These are phyloP conservation scores for Prunus padus DNA, from an alignment of 306 rosid genomes.

Conservation along the genomic window DNA sequence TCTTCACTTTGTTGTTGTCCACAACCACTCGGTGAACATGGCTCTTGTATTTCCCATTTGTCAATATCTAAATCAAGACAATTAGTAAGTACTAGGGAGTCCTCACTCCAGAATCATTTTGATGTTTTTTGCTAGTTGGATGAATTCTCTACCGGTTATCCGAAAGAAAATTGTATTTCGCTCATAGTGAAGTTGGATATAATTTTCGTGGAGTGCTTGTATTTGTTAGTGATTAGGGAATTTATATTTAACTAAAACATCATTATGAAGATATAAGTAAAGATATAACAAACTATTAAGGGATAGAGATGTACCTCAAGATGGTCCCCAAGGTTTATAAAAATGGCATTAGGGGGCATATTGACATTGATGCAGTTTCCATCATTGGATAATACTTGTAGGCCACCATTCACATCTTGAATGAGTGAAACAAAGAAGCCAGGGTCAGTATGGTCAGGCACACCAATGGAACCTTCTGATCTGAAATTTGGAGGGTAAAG, in stretches of 20 bases:
- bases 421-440: constrained; percentile 47
- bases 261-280: no score
- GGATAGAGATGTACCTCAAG: constrained; percentile 40
- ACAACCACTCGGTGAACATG: constrained; percentile 59
- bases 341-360: constrained; percentile 51
- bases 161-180: no score
- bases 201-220: no score
- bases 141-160: no score
- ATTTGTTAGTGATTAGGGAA: no score
- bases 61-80: constrained; percentile 35
- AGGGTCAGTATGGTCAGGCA: constrained; percentile 53
- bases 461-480: constrained; percentile 34
- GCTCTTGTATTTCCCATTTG: constrained; percentile 59
- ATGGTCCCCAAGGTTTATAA: constrained; percentile 56
- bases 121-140: no score
- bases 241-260: no score
- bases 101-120: no score
- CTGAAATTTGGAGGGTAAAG: constrained; percentile 43
- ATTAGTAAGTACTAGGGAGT: background rate
- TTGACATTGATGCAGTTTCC: constrained; percentile 47
- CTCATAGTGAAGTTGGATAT: no score
- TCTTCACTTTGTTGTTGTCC: constrained; percentile 41
- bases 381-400: constrained; percentile 43
- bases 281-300: no score
- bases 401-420: constrained; percentile 59